A percentile compares a stretch with the other conserved stretches of the same genome.
Conservation (phyloP, 345 rosid species). For the Alliaria petiolata region DNA sequence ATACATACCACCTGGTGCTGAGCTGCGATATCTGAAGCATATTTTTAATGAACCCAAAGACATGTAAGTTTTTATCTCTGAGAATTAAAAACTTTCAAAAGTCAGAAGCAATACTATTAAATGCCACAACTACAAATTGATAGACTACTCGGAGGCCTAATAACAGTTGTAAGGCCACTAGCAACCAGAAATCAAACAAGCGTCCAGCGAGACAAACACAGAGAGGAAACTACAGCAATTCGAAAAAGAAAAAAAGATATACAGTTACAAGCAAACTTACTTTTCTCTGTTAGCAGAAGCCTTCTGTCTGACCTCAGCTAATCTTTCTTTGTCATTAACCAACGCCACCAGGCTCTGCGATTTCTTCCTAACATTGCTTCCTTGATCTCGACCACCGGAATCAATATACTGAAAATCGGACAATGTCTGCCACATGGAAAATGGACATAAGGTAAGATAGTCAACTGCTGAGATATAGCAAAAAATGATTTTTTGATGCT, state of each 20-base stretch:
- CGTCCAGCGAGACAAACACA: background rate
- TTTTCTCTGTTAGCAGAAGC: constrained; percentile 91
- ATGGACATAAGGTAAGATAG: constrained; percentile 10
- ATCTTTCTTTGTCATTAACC: constrained; percentile 93
- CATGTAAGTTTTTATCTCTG: too few species aligned
- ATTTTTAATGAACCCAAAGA: background rate
- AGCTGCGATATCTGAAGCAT: constrained; percentile 52
- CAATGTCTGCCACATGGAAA: constrained; percentile 56
- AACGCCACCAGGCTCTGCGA: constrained; percentile 87
- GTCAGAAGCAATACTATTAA: background rate
- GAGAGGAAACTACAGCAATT: constrained; percentile 2
- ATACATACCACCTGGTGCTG: constrained; percentile 67
- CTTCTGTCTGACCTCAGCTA: constrained; percentile 83
- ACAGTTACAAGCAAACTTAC: constrained; percentile 47
- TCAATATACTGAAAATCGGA: constrained; percentile 87
- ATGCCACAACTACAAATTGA: background rate
- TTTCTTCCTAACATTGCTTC: constrained; percentile 91
- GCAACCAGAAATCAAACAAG: background rate
- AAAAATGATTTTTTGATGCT: constrained; percentile 7
- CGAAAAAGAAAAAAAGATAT: background rate
- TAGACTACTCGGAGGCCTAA: constrained; percentile 1
- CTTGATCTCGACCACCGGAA: constrained; percentile 96
- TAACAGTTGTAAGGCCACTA: constrained; percentile 4
- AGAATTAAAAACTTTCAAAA: background rate
- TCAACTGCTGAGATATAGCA: constrained; percentile 3